Percentiles rank a stretch among this genome's conserved stretches.
Conservation (phyloP, 2,329 filamentous ascomycete genomes). For the Cercospora sesami region DNA sequence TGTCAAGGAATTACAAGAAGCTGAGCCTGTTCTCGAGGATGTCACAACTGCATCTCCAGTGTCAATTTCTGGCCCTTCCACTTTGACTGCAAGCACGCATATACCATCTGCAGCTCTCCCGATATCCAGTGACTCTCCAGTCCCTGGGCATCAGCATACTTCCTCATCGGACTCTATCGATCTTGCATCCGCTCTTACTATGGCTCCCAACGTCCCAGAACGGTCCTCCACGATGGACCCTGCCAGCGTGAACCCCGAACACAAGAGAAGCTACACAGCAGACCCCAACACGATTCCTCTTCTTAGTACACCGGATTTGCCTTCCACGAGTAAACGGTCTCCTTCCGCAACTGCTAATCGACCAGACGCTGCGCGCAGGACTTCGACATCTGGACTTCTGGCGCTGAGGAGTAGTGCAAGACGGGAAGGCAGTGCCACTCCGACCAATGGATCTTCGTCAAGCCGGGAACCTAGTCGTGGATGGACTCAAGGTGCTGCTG, state of each 20-base stretch:
- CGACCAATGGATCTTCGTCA: slow-evolving; percentile 4
- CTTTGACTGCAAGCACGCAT: background rate
- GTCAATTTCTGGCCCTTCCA: background rate
- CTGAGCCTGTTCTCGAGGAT: slow-evolving; percentile 3
- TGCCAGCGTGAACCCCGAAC: background rate
- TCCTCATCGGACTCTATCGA: background rate
- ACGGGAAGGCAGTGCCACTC: slow-evolving; percentile 13
- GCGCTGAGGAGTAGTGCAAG: background rate
- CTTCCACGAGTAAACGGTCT: background rate
- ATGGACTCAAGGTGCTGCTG: background rate
- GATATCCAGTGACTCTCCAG: background rate
- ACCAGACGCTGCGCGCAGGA: slow-evolving; percentile 6
- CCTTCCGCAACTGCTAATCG: background rate
- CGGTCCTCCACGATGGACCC: background rate
- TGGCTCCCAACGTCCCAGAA: background rate
- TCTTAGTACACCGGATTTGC: background rate
- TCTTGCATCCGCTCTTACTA: background rate
- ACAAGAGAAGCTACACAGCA: background rate
- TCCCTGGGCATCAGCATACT: background rate
- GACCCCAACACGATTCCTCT: background rate
- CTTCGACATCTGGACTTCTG: slow-evolving; percentile 1
- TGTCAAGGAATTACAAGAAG: slow-evolving; percentile 5
- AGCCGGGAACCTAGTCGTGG: background rate
- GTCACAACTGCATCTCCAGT: background rate
- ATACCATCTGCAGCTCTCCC: background rate